A percentile compares a stretch with the other conserved stretches of the same genome.
These are phyloP conservation scores for Tulasnella sp. DNA, from an alignment of 768 basidiomycete species.

Conservation along the genomic window DNA sequence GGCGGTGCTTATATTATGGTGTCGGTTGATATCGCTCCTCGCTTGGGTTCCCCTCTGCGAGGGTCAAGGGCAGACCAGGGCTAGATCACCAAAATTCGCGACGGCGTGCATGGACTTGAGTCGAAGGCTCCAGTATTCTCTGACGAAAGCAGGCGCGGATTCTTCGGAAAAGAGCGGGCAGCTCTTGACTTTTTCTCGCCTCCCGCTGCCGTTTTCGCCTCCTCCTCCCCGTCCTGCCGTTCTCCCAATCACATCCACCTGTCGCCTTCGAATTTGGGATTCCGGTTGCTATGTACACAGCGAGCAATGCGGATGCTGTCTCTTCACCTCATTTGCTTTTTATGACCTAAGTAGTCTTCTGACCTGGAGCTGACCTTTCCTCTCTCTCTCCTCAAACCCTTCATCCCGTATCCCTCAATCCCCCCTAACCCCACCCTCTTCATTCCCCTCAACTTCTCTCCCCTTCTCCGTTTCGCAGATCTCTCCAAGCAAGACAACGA, in stretches of 20 bases:
- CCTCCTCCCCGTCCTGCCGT: slow-evolving; percentile 14
- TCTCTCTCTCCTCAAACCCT: slow-evolving; percentile 14
- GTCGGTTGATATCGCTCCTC: slow-evolving; percentile 12
- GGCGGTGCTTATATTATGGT: slow-evolving; percentile 11
- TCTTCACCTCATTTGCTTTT: slow-evolving; percentile 8
- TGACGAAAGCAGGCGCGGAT: background rate
- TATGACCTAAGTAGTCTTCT: slow-evolving; percentile 12
- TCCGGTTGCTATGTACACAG: background rate
- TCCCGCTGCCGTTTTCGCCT: slow-evolving; percentile 1
- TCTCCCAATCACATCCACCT: slow-evolving; percentile 10
- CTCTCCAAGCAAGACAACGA: slow-evolving; percentile 69
- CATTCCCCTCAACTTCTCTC: slow-evolving; percentile 2
- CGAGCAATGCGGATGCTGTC: slow-evolving; percentile 19
- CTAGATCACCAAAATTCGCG: background rate
- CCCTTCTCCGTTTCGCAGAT: slow-evolving; percentile 33
- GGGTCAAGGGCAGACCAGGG: slow-evolving; percentile 17
- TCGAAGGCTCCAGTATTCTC: background rate
- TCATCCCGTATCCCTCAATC: slow-evolving; percentile 1
- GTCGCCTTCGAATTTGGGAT: background rate
- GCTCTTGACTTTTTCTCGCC: background rate
- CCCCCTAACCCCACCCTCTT: slow-evolving; percentile 11
- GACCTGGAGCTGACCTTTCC: background rate
- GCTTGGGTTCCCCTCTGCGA: background rate
- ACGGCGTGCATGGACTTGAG: background rate
- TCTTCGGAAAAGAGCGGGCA: slow-evolving; percentile 6